Percentiles rank a stretch among this genome's conserved stretches.
Conservation (phyloP, 345 rosid species). For the Salix exigua region DNA sequence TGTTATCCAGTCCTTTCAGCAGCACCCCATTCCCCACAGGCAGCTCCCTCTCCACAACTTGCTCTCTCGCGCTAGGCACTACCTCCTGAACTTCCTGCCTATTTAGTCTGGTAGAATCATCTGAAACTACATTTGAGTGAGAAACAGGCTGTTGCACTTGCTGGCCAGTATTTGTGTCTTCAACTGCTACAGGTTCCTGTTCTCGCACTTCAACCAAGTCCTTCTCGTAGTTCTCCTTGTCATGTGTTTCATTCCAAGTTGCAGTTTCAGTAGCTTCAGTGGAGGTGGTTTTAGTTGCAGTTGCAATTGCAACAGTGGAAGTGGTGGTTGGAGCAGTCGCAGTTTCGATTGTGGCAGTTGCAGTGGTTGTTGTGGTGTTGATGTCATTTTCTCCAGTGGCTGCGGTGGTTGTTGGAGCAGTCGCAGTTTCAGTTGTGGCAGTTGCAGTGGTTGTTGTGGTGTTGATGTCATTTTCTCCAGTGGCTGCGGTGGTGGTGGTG, state of each 20-base stretch:
- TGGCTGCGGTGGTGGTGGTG: not conserved
- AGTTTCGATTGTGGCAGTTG: not conserved
- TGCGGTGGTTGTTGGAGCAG: not conserved
- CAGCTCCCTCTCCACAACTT: slow-evolving; percentile 14
- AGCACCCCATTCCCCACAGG: slow-evolving; percentile 38
- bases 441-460: not conserved
- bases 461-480: not conserved
- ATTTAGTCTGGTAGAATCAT: slow-evolving; percentile 37
- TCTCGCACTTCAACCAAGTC: slow-evolving; percentile 32
- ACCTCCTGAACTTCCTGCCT: slow-evolving; percentile 22
- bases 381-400: not conserved
- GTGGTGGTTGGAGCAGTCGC: not conserved
- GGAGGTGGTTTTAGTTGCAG: not conserved
- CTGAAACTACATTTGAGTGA: slow-evolving; percentile 25
- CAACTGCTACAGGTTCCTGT: slow-evolving; percentile 31
- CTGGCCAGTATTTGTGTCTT: slow-evolving; percentile 29
- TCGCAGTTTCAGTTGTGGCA: not conserved
- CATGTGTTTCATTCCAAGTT: not conserved
- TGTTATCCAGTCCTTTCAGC: slow-evolving; percentile 42
- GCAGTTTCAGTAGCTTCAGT: not conserved
- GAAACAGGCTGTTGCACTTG: slow-evolving; percentile 26
- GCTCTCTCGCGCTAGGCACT: slow-evolving; percentile 3
- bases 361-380: not conserved
- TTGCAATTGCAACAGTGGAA: not conserved
- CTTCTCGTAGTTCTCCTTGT: slow-evolving; percentile 4